Conservation (phyloP, 1,284 basidiomycete species). For the Sanghuangporus sanghuang region DNA sequence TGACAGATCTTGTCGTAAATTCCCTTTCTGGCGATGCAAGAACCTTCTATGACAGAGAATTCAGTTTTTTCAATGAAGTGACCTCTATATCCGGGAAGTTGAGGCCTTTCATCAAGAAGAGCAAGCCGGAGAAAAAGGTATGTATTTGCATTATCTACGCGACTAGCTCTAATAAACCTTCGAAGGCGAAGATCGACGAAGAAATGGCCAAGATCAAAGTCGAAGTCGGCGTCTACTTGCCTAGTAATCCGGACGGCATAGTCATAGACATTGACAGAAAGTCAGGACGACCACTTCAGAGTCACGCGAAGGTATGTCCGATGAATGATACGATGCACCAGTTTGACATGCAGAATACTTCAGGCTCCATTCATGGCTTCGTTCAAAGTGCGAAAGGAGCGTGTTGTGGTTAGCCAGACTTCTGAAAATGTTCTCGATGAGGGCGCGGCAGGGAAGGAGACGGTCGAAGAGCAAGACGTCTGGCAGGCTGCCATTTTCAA, state of each 20-base stretch:
- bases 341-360: not conserved
- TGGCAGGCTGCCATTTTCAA: constrained; percentile 99
- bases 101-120: constrained; percentile 94
- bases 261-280: constrained; percentile 97
- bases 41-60: constrained; percentile 93
- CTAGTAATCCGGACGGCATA: constrained; percentile 94
- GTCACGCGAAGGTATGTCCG: constrained; percentile 85
- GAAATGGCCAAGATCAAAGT: constrained; percentile 97
- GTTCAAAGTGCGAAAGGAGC: constrained; percentile 92
- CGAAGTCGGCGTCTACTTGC: constrained; percentile 92
- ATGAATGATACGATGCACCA: not conserved
- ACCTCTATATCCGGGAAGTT: constrained; percentile 98
- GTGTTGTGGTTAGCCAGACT: constrained; percentile 53
- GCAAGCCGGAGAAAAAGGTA: constrained; percentile 96
- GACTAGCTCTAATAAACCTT: constrained; percentile 1
- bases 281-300: constrained; percentile 93
- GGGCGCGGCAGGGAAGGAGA: constrained; percentile 52
- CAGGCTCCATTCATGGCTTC: constrained; percentile 99
- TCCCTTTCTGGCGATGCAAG: constrained; percentile 90
- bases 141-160: not conserved
- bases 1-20: constrained; percentile 79
- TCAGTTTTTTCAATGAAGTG: constrained; percentile 94
- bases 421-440: constrained; percentile 67
- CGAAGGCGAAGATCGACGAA: constrained; percentile 95
- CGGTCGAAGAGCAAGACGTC: constrained; percentile 73